Evolutionary conservation across 2,329 filamentous ascomycete genomes (phyloP).

Genomic region (Penicillium sp.): DNA sequence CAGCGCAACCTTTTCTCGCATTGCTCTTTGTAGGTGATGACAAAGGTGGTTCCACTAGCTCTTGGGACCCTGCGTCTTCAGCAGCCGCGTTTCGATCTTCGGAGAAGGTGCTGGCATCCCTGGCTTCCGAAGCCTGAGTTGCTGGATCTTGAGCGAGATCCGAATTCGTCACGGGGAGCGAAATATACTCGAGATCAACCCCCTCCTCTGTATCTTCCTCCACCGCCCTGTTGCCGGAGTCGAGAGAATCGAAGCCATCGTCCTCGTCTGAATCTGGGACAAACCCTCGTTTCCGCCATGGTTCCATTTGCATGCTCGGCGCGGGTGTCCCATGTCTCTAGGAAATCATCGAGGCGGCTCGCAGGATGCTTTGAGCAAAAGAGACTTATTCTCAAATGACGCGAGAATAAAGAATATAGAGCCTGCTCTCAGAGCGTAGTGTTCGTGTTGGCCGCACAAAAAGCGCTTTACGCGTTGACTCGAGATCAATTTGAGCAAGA

Average conservation of each 20-base stretch:
- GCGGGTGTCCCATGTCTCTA: conserved; percentile 34
- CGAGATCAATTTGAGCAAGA: conserved; percentile 17
- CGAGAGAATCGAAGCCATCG: conserved; percentile 36
- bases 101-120: background rate
- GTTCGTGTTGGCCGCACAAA: background rate
- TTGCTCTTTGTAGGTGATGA: background rate
- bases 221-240: conserved; percentile 8
- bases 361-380: background rate
- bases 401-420: background rate
- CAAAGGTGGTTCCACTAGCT: background rate
- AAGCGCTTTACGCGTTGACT: conserved; percentile 2
- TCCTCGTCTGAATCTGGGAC: conserved; percentile 48
- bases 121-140: background rate
- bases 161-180: conserved; percentile 5
- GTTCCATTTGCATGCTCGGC: conserved; percentile 38
- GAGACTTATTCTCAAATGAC: background rate
- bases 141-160: background rate
- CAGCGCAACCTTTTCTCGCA: background rate
- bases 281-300: conserved; percentile 48
- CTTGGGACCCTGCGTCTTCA: background rate
- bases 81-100: too few relatives aligned
- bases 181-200: conserved; percentile 16
- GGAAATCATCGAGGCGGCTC: conserved; percentile 19
- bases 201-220: conserved; percentile 10
- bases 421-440: background rate